Evolutionary conservation across 305 asterid species (phyloP).

Genomic region (Vinca major): DNA sequence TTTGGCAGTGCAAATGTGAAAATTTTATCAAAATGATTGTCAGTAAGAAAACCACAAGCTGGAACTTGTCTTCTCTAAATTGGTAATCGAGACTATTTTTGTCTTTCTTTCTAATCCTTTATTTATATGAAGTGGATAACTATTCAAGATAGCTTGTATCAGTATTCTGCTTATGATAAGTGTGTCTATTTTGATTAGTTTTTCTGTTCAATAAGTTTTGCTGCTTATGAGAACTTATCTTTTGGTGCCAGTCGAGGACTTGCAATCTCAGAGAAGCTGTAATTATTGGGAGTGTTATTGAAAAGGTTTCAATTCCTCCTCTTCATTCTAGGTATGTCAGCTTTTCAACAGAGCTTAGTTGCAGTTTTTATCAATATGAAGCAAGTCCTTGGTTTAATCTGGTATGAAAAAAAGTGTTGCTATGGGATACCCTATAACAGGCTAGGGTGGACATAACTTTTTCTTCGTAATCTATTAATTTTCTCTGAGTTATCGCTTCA

Average conservation of each 20-base stretch:
- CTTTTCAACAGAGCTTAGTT: background rate
- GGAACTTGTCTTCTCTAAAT: background rate
- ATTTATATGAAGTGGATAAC: background rate
- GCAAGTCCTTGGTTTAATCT: background rate
- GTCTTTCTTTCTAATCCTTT: background rate
- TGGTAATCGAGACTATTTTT: too few species aligned
- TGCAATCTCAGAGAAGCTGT: conserved; percentile 74
- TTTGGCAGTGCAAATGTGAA: background rate
- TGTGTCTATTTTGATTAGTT: background rate
- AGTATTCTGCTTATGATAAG: background rate
- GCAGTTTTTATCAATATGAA: background rate
- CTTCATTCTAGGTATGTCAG: conserved; percentile 71
- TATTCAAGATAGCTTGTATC: too few species aligned
- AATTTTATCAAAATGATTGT: background rate
- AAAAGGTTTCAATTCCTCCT: conserved; percentile 68
- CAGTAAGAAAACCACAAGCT: background rate
- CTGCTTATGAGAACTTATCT: conserved; percentile 5
- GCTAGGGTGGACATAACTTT: background rate
- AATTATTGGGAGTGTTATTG: conserved; percentile 62
- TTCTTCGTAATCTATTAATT: background rate
- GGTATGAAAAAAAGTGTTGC: background rate
- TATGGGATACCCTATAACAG: background rate
- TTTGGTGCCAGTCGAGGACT: conserved; percentile 49
- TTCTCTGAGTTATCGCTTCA: background rate
- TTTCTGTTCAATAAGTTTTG: background rate